Base-by-base conservation (phyloP, 768 basidiomycete genomes). In the Neoboletus subvelutipes region DNA sequence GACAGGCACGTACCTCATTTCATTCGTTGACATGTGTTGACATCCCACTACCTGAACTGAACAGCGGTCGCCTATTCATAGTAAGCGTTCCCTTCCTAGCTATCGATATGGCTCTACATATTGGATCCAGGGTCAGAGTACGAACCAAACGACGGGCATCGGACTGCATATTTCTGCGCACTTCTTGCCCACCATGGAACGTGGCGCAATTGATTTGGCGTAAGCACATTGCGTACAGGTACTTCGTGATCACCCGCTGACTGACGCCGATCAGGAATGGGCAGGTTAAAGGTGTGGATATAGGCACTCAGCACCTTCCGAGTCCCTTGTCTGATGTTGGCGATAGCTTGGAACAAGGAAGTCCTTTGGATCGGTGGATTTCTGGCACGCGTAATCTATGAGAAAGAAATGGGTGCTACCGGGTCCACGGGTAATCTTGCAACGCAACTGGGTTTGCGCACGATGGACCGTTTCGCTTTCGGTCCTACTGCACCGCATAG, bases 151-250 rank as follows among this genome's bases (percentile, higher is more conserved):
- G 2, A 96, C 95, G 0, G 95, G 95, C 18, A 73, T 84, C 13
- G 48, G 77, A 2, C 75, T 79, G 0, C 83, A 87, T 52, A 72
- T 89, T 55, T 78, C 92, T 3, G 86, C 89, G 10, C 80, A 94
- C 7, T 97, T 97, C 68, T 94, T 98, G 50, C 92, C 94, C 8
- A 98, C 96, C 0, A 92, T 98, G 7, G 96, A 98, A 71, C 83
- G 96, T 62, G 93, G 97, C 71, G 87, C 89, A 0, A 87, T 96
- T 53, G 94, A 93, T 72, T 76, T 96, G 36, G 86, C 92, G 87
- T 92, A 67, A 72, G 86, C 31, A 54, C 54, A 18, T 39, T 26
- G 31, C 37, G 28, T 45, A 46, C 26, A 26, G n/a, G 11, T 49
- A 29, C 20, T 26, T 37, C 3, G 24, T 12, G 6, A 53, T 50